Conservation (phyloP, 768 basidiomycete species). For the Myochromella boudieri region DNA sequence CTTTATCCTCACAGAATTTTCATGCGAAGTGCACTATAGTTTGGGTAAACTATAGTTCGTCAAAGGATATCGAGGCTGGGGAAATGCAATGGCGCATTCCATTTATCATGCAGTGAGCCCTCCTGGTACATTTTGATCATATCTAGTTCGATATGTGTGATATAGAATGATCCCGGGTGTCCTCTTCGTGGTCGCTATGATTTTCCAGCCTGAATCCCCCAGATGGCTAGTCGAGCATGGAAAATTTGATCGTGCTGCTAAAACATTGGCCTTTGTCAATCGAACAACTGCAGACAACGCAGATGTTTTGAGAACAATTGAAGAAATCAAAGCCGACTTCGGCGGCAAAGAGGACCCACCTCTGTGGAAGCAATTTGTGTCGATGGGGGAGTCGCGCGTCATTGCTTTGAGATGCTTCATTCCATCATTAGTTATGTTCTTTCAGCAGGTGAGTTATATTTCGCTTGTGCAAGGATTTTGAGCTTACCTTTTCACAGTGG, state of each 20-base stretch:
- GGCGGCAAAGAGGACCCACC: slow-evolving; percentile 36
- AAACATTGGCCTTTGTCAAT: slow-evolving; percentile 34
- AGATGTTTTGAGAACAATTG: slow-evolving; percentile 33
- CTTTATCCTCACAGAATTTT: background rate
- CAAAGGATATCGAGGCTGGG: slow-evolving; percentile 33
- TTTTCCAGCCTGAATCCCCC: slow-evolving; percentile 54
- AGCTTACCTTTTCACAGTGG: slow-evolving; percentile 32
- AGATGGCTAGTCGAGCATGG: slow-evolving; percentile 54
- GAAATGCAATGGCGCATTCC: slow-evolving; percentile 55
- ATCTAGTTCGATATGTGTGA: background rate
- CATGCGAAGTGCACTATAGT: slow-evolving; percentile 21
- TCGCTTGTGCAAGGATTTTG: background rate
- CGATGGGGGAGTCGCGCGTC: slow-evolving; percentile 43
- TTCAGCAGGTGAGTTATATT: slow-evolving; percentile 28
- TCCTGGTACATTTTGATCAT: background rate
- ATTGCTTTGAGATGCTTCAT: slow-evolving; percentile 46
- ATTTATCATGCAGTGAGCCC: slow-evolving; percentile 42
- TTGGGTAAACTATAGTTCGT: slow-evolving; percentile 49
- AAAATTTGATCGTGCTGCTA: slow-evolving; percentile 39
- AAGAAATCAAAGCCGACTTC: slow-evolving; percentile 51
- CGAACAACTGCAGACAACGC: slow-evolving; percentile 31
- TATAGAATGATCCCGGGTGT: slow-evolving; percentile 46
- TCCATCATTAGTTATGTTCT: slow-evolving; percentile 46
- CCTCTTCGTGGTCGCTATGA: slow-evolving; percentile 44
- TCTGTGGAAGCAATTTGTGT: slow-evolving; percentile 33